Evolutionary conservation across 768 basidiomycete genomes (phyloP).

Genomic region (Dioszegia crocea): DNA sequence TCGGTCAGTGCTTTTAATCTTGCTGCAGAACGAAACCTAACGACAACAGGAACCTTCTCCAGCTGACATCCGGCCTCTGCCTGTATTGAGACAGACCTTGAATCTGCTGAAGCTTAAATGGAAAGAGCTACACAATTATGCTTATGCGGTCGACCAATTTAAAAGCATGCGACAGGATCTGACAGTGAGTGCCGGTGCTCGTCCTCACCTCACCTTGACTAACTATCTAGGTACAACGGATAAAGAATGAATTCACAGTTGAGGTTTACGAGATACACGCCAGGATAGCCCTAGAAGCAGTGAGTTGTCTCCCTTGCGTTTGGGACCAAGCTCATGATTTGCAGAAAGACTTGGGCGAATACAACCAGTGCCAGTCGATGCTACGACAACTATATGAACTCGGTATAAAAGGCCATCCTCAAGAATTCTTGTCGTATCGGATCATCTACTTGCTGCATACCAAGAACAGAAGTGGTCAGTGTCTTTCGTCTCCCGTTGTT

Average conservation of each 20-base stretch:
- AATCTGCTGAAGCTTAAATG: conserved; percentile 80
- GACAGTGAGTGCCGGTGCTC: conserved; percentile 62
- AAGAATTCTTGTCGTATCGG: conserved; percentile 95
- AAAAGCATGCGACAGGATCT: conserved; percentile 96
- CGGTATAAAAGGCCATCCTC: conserved; percentile 83
- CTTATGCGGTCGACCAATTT: conserved; percentile 96
- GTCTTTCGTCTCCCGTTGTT: not conserved
- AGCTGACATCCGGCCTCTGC: conserved; percentile 84
- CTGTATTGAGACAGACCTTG: conserved; percentile 77
- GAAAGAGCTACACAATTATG: conserved; percentile 62
- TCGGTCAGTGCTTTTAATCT: conserved; percentile 56
- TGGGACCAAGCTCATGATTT: no score
- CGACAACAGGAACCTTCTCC: conserved; percentile 78
- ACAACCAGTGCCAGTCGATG: conserved; percentile 93
- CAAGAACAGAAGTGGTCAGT: conserved; percentile 82
- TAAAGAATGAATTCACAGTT: conserved; percentile 97
- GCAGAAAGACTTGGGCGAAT: conserved; percentile 98
- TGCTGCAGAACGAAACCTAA: conserved; percentile 1
- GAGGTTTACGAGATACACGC: conserved; percentile 98
- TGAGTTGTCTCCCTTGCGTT: no score
- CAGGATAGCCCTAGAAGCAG: conserved; percentile 89
- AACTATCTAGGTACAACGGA: conserved; percentile 78
- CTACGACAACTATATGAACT: conserved; percentile 86
- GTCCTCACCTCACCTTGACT: not conserved
- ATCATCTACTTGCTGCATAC: conserved; percentile 94